A percentile compares a stretch with the other conserved stretches of the same genome.
Evolutionary conservation across 352 stramenopile species (phyloP).

Genomic region (Globisporangium uncinulatum): DNA sequence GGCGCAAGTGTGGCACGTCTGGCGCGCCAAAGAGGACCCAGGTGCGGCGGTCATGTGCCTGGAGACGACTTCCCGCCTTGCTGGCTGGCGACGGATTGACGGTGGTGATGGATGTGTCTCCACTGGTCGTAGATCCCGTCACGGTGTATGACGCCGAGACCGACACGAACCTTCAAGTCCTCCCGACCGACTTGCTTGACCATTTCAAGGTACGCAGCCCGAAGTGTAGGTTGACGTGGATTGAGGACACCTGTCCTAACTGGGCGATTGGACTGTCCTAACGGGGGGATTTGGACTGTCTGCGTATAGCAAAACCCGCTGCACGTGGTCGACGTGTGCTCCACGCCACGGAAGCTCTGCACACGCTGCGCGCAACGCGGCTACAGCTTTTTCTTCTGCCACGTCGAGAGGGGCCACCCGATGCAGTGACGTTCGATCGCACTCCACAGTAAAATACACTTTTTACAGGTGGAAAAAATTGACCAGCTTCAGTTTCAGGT

Average conservation of each 20-base stretch:
- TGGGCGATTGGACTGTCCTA: too few species aligned
- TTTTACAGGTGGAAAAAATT: too few species aligned
- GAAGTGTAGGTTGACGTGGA: not conserved
- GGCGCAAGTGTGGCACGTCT: constrained; percentile 81
- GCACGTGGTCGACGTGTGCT: constrained; percentile 69
- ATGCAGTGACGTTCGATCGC: constrained; percentile 43
- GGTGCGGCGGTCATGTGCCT: constrained; percentile 18
- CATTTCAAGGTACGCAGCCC: constrained; percentile 41
- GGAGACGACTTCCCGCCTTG: not conserved
- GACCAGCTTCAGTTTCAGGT: too few species aligned
- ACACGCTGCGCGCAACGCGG: constrained; percentile 25
- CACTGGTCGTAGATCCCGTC: constrained; percentile 25
- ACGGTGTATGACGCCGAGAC: constrained; percentile 46
- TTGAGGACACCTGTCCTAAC: not conserved
- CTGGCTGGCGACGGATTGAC: too few species aligned
- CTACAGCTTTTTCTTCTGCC: constrained; percentile 58
- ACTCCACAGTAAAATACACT: not conserved
- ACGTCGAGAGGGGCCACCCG: constrained; percentile 66
- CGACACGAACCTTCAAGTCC: constrained; percentile 28
- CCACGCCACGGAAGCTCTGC: constrained; percentile 37
- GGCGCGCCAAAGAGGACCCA: constrained; percentile 54
- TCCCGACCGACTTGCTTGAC: constrained; percentile 40
- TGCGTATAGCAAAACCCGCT: constrained; percentile 44
- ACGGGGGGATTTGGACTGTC: not conserved
- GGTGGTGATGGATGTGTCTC: too few species aligned